Conservation (phyloP, 1,284 basidiomycete genomes). For the Irpex sp. region DNA sequence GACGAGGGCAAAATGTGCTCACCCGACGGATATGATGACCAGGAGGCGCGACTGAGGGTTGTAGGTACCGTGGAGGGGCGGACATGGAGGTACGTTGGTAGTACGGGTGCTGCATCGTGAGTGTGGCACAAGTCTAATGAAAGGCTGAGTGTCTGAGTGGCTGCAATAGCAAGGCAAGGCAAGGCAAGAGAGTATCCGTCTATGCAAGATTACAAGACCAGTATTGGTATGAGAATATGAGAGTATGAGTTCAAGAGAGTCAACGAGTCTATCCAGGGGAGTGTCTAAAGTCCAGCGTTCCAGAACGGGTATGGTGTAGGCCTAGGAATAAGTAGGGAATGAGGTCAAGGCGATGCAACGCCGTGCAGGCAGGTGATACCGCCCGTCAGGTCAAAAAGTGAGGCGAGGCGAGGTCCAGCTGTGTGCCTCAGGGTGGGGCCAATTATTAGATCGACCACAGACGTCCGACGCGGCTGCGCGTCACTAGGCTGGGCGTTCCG, state of each 20-base stretch:
- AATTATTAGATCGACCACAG: background rate
- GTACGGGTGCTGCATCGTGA: background rate
- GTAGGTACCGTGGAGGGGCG: background rate
- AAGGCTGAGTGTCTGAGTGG: background rate
- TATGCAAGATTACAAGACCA: background rate
- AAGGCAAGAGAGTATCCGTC: background rate
- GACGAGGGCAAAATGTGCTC: background rate
- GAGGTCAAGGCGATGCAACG: background rate
- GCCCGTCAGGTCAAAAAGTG: background rate
- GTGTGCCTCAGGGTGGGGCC: background rate
- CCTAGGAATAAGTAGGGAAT: background rate
- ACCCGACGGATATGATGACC: background rate
- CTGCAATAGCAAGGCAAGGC: background rate
- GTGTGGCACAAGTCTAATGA: background rate
- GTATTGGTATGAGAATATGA: too few relatives aligned
- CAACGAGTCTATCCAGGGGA: background rate
- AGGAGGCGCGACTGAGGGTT: background rate
- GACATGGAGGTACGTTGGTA: background rate
- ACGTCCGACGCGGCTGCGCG: background rate
- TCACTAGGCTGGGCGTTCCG: background rate
- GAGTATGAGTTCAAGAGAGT: background rate
- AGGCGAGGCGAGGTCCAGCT: background rate
- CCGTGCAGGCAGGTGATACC: background rate
- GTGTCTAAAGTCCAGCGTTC: background rate
- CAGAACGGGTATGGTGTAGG: background rate